Base-by-base conservation (phyloP, 169 alveolate genomes). In the Plasmodium relictum region DNA sequence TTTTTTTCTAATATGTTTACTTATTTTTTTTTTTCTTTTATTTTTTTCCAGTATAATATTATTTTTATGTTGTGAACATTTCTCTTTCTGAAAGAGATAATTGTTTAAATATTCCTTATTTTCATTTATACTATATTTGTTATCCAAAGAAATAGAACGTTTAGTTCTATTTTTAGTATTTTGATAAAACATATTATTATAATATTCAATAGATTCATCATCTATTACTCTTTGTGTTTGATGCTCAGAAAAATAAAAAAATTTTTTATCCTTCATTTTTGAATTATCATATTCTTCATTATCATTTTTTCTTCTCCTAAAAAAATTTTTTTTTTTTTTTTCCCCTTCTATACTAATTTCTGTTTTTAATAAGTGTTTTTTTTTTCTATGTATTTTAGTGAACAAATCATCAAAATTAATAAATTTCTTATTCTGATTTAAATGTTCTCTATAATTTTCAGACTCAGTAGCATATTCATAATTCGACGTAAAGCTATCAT, bases 331-430 rank as follows among this genome's bases (percentile, higher is more conserved):
- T 48, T 24, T 63, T 63, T 45, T 78, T 78, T 37, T 12, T 18
- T 52, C 37, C 37, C 26, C 12, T 31, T 7, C 41, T 44, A 16
- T 54, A 26, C 12, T 54, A 41, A 58, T 18, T 83, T 37, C 69
- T 45, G 5, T 50, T 20, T 66, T 56, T n/a, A 83, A 62, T 18
- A 83, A 56, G 26, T 42, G 52, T 50, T 16, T 68, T 58, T 83
- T 86, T 48, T 86, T 86, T 54, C 22, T 71, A 50, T 86, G 62
- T 86, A 86, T 86, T 86, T 86, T 86, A 26, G 86, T 59, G 22
- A 86, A 86, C 26, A 86, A 54, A 31, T 86, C 87, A 41, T 86
- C 74, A 61, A 86, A 86, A 37, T 86, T 86, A 68, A 83, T 83
- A 50, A 26, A 8, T 61, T 72, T 59, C 24, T 69, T 69, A 12